Evolutionary conservation across 2,329 filamentous ascomycete species (phyloP), one percentile per base, ranked within the genome.

Genomic region (Penicillium sp.): DNA sequence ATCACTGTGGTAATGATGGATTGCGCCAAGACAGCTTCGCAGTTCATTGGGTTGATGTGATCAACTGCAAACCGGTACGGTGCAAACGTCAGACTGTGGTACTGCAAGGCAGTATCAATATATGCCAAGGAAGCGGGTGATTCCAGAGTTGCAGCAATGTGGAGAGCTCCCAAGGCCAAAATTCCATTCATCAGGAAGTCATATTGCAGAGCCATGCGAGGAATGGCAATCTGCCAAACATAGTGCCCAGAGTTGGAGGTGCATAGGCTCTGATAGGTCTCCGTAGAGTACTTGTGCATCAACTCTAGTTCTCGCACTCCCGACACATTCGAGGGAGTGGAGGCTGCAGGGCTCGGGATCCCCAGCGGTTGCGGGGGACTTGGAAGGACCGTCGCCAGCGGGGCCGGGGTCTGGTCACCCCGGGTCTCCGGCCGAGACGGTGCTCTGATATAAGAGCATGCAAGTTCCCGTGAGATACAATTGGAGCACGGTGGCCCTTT

Each of bases 231-330:
- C 53, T 75, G 72, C 75, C 75, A 78, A 8, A 70, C 67, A 29
- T 71, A 60, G 43, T 71, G 66, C 36, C 71, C 68, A 0, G 65
- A 59, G 2, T 63, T 49, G 11, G 67, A 58, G n/a, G 67, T 71
- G 47, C 64, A 71, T 13, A 80, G 71, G 36, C 73, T 75, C 21
- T 70, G 70, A 58, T 74, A 82, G 0, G 79, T 81, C 16, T 71
- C 72, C 0, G 76, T 80, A 1, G 78, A 75, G 72, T 77, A 83
- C 27, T 77, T 77, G 57, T 82, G 79, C 77, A 83, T 81, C 43
- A 83, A 63, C 55, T 82, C 79, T 8, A 83, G 70, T 53, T 81
- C 79, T 3, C 69, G 67, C 11, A 71, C 59, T 10, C 61, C 58
- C 22, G 65, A 63, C 38, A 56, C 54, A 16, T 54, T 42, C 11